phyloP scores from a whole-genome alignment of 1,139 yeast genomes.

The Suhomyces panamericanus region DNA sequence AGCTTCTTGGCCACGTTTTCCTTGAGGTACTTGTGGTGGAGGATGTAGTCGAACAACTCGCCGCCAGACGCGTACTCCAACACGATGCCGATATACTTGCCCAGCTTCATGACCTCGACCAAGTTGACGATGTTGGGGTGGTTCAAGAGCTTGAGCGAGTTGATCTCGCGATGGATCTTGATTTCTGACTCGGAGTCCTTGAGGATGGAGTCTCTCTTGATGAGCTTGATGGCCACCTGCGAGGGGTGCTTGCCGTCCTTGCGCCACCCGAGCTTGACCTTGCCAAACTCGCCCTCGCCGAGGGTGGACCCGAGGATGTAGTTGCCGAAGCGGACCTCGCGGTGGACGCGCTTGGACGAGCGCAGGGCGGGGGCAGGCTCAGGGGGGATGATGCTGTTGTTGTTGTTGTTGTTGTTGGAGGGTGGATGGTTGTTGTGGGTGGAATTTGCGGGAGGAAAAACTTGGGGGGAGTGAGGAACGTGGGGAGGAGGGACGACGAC shows the following conservation, averaged over 20 bases:
- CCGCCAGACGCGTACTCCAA: slow-evolving; percentile 97
- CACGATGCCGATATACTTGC: slow-evolving; percentile 93
- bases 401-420: not conserved
- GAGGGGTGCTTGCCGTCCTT: slow-evolving; percentile 75
- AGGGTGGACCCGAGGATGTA: slow-evolving; percentile 88
- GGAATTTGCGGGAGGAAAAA: not conserved
- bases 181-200: slow-evolving; percentile 83
- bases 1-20: slow-evolving; percentile 82
- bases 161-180: slow-evolving; percentile 90
- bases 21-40: slow-evolving; percentile 81
- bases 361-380: slow-evolving; percentile 5
- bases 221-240: slow-evolving; percentile 91
- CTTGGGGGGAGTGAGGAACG: slow-evolving; percentile 3
- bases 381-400: not conserved
- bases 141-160: slow-evolving; percentile 77
- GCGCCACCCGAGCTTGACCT: slow-evolving; percentile 96
- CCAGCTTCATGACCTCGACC: slow-evolving; percentile 92
- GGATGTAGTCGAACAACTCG: slow-evolving; percentile 89
- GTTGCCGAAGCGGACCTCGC: slow-evolving; percentile 77
- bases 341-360: slow-evolving; percentile 34
- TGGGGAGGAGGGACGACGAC: not conserved
- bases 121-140: slow-evolving; percentile 93
- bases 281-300: slow-evolving; percentile 99
- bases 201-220: slow-evolving; percentile 80
- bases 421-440: slow-evolving; percentile 2